Base-by-base conservation (phyloP, 1,139 yeast genomes). In the Pichia sp. region DNA sequence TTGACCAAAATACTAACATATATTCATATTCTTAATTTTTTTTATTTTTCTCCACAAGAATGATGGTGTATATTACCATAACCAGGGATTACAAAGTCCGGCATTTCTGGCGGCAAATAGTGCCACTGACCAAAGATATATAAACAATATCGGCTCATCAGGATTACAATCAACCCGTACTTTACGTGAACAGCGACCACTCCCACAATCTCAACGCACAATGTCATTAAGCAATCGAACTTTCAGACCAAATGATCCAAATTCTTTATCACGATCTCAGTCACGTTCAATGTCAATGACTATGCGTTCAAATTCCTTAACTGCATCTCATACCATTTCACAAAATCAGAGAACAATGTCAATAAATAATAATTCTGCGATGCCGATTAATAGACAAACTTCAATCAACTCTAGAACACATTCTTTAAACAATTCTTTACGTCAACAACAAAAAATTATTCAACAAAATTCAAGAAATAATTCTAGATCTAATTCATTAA, bases 261-360 rank as follows among this genome's bases (percentile, higher is more conserved):
- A 50, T 4, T 9, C 16, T 22, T 16, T 20, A 31, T 9, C 24
- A 9, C 34, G 22, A 9, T 9, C 34, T 20, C 51, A 42, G 7
- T 48, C 47, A 29, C 49, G 63, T 20, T 48, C 63, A 12, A 58
- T 60, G 62, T 60, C 65, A 7, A 46, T 61, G 40, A 55, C 51
- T 20, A 50, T 38, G 44, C 45, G 45, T 24, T 40, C 47, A 5
- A 41, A 29, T 25, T 22, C 59, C 7, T 24, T 33, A 20, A 24
- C 36, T 8, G 12, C 27, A 24, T 16, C 16, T 12, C 36, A 24
- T 24, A 33, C 28, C 42, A 47, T 4, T 34, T 28, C 37, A 5
- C n/a, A 10, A 27, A 28, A 34, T 23, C 23, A 16, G 16, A 40
- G 42, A 29, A 33, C 42, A 12, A 52, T 46, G 44, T 56, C 61